Evolutionary conservation across 768 basidiomycete genomes (phyloP).

Genomic region (Auricularia sp.): DNA sequence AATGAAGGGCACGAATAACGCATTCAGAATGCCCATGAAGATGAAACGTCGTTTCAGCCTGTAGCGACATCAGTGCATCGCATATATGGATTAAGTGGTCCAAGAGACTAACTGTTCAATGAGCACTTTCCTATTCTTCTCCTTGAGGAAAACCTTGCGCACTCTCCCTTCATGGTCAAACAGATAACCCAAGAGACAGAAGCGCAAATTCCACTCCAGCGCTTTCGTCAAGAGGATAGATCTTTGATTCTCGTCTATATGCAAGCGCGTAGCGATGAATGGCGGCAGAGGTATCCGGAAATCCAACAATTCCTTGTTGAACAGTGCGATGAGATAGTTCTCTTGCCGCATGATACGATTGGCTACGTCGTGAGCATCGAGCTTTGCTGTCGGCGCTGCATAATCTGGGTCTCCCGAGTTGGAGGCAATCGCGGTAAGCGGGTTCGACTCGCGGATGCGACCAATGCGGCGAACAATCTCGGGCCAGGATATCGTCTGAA

Average conservation of each 20-base stretch:
- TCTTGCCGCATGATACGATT: constrained; percentile 97
- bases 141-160: constrained; percentile 82
- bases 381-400: constrained; percentile 66
- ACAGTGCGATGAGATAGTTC: constrained; percentile 95
- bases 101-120: constrained; percentile 64
- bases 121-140: constrained; percentile 63
- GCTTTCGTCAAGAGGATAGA: constrained; percentile 79
- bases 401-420: constrained; percentile 35
- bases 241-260: constrained; percentile 42
- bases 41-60: constrained; percentile 81
- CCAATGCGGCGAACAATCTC: constrained; percentile 87
- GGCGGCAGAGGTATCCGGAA: constrained; percentile 71
- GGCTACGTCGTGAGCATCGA: constrained; percentile 96
- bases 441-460: constrained; percentile 85
- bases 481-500: constrained; percentile 95
- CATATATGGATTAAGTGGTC: background rate
- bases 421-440: constrained; percentile 78
- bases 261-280: constrained; percentile 41
- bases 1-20: constrained; percentile 93
- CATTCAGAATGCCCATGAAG: constrained; percentile 95
- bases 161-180: constrained; percentile 89
- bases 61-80: constrained; percentile 8
- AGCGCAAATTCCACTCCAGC: constrained; percentile 94
- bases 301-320: constrained; percentile 94
- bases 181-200: constrained; percentile 90